Percentiles rank a stretch among this genome's conserved stretches.
Evolutionary conservation across 2,329 filamentous ascomycete genomes (phyloP).

Genomic region (Cladosporium sp.): DNA sequence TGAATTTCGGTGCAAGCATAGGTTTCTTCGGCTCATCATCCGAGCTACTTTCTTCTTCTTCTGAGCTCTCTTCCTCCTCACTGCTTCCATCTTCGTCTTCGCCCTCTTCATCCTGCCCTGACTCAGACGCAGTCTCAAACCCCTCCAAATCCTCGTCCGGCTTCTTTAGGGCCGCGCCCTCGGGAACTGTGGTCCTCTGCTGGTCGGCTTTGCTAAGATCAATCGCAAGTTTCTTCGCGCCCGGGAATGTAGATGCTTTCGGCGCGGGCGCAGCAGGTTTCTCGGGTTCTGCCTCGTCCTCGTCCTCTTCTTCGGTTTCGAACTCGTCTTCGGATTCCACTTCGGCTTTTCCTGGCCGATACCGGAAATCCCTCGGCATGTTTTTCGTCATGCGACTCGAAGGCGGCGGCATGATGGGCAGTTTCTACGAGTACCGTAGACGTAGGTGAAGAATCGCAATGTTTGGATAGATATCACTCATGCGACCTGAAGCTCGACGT

Average conservation of each 20-base stretch:
- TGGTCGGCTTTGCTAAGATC: conserved; percentile 38
- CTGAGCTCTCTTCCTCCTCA: conserved; percentile 37
- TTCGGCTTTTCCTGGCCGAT: conserved; percentile 75
- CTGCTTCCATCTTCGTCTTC: conserved; percentile 31
- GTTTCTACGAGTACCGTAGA: background rate
- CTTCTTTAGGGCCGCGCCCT: conserved; percentile 26
- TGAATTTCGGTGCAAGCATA: conserved; percentile 60
- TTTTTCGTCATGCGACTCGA: conserved; percentile 83
- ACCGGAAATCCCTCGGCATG: conserved; percentile 69
- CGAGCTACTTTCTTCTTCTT: conserved; percentile 53
- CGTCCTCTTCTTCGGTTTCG: conserved; percentile 45
- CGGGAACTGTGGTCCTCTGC: conserved; percentile 16
- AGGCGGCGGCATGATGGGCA: conserved; percentile 56
- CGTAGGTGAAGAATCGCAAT: background rate
- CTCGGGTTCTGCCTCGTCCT: conserved; percentile 35
- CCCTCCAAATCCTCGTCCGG: conserved; percentile 40
- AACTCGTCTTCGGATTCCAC: conserved; percentile 43
- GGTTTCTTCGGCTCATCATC: conserved; percentile 54
- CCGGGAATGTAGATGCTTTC: conserved; percentile 43
- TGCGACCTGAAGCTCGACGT: too few species aligned
- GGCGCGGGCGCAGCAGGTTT: conserved; percentile 26
- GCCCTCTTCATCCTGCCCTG: conserved; percentile 33
- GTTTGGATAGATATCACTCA: too few species aligned
- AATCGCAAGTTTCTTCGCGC: conserved; percentile 35
- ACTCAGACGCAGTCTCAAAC: conserved; percentile 52